A percentile compares a stretch with the other conserved stretches of the same genome.
Evolutionary conservation across 208 protist genomes (phyloP).

Genomic region (Trypanosoma brucei): DNA sequence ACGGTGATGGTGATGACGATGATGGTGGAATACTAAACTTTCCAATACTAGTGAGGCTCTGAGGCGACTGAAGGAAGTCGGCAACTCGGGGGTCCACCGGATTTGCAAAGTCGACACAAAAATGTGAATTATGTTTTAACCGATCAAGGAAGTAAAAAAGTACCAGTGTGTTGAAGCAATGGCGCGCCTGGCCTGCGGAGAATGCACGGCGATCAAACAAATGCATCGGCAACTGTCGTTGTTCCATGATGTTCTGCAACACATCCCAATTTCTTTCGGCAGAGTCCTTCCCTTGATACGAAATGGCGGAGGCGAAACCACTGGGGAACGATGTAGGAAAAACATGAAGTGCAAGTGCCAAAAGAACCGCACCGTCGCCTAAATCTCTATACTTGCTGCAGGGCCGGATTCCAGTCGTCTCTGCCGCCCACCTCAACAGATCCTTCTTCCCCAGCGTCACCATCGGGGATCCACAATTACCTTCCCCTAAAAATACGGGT

Average conservation of each 20-base stretch:
- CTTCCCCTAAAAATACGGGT: background rate
- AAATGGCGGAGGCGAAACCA: slow-evolving; percentile 21
- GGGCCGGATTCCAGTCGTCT: slow-evolving; percentile 28
- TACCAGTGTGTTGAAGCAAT: slow-evolving; percentile 69
- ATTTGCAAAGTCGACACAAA: slow-evolving; percentile 55
- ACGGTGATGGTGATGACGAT: background rate
- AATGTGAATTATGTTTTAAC: slow-evolving; percentile 29
- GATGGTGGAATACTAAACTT: slow-evolving; percentile 6
- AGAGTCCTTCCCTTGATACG: slow-evolving; percentile 34
- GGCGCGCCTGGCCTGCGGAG: slow-evolving; percentile 32
- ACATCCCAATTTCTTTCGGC: slow-evolving; percentile 46
- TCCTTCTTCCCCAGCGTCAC: slow-evolving; percentile 38
- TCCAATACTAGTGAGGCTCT: slow-evolving; percentile 38
- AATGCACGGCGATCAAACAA: slow-evolving; percentile 41
- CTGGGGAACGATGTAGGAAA: slow-evolving; percentile 14
- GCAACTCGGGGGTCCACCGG: slow-evolving; percentile 53
- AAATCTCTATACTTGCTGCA: slow-evolving; percentile 60
- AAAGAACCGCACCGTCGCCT: slow-evolving; percentile 51
- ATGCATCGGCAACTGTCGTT: slow-evolving; percentile 35
- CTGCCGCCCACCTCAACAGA: slow-evolving; percentile 46
- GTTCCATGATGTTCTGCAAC: slow-evolving; percentile 29
- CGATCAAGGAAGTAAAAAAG: slow-evolving; percentile 64
- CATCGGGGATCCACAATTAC: background rate
- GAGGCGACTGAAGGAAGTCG: slow-evolving; percentile 53
- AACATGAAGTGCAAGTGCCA: slow-evolving; percentile 29